Evolutionary conservation across 2,329 filamentous ascomycete genomes (phyloP), one percentile per base, ranked within the genome.

Genomic region (Calonectria multiphialidica): DNA sequence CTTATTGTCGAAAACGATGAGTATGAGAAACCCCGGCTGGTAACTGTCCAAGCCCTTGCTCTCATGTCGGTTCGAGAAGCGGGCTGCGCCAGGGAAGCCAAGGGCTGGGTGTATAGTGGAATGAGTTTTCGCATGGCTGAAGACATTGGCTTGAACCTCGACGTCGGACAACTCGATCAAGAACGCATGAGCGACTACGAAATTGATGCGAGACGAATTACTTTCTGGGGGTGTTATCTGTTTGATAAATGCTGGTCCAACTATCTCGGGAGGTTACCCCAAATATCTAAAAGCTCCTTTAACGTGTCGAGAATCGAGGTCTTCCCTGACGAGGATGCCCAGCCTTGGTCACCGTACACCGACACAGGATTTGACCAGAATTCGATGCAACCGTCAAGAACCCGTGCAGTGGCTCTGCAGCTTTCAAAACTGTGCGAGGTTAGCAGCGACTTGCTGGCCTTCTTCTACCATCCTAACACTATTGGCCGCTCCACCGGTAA

Each of bases 221-320:
- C 97, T 0, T 98, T 98, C 80, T 98, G 97, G 97, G 97, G 97
- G 8, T 98, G 96, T 82, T 98, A 97, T 83, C 85, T 98, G n/a
- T 98, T 98, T 82, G 97, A 99, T 86, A 98, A 98, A 88, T 98
- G 95, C 83, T 98, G 96, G 96, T 98, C 96, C 62, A 98, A 98
- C 82, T 98, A 98, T 78, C 90, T 98, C 30, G 96, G 97, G 59
- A 93, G 97, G 50, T 88, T 98, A 73, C 96, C 97, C 13, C 96
- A 98, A 82, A 87, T 98, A 13, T 93, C 95, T 0, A 92, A 91
- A 49, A 91, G 92, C 35, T 94, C 94, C 9, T 94, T 95, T 78
- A 98, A 93, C 40, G 94, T 95, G 1, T 93, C 95, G 30, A 98
- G 96, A 82, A 94, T 95, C 75, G 96, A 98, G 72, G 95, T 98